Base-by-base conservation (phyloP, 805 yeast species). In the Lachancea fermentati region DNA sequence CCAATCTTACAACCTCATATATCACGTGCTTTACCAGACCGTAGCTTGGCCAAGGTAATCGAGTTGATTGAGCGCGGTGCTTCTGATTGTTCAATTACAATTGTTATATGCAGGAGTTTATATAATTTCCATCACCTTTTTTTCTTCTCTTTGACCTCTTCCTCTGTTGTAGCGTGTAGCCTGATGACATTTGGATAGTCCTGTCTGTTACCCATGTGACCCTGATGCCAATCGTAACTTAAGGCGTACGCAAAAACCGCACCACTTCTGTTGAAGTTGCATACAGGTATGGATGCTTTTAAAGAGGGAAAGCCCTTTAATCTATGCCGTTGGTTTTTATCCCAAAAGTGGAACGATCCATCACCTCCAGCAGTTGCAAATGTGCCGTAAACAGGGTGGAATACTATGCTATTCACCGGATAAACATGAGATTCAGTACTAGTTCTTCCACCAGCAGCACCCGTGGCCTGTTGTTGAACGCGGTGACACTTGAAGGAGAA, bases 401-500 rank as follows among this genome's bases (percentile, higher is more conserved):
- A 86, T 5, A 76, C 69, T 35, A 93, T 81, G 36, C 85, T 71
- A 60, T 88, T 86, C 32, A 93, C 80, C 1, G 96, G 67, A 58
- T 81, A 91, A 24, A 91, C 81, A 32, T 75, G 74, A 16, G 80
- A 74, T 54, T 83, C 89, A 32, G 75, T 66, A 19, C 42, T 71
- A n/a, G 71, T 50, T 32, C 75, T 58, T 1, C 71, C 64, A 16
- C 62, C 66, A 13, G 81, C 66, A 0, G 75, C 65, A 32, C 79
- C 72, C 26, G 71, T 67, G 19, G 51, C 49, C 24, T 43, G 47
- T 29, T 43, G 51, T 6, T 57, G 53, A 55, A 82, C 87, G 52
- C 98, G 78, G 60, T 93, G 98, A 64, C 98, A 93, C 60, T 86
- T 85, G 75, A 93, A 93, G 4, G 96, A 81, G 61, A 91, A 93